A percentile compares a stretch with the other conserved stretches of the same genome.
These are phyloP conservation scores for Fonsecaea monophora DNA, from an alignment of 2,329 filamentous ascomycete species.

Conservation along the genomic window DNA sequence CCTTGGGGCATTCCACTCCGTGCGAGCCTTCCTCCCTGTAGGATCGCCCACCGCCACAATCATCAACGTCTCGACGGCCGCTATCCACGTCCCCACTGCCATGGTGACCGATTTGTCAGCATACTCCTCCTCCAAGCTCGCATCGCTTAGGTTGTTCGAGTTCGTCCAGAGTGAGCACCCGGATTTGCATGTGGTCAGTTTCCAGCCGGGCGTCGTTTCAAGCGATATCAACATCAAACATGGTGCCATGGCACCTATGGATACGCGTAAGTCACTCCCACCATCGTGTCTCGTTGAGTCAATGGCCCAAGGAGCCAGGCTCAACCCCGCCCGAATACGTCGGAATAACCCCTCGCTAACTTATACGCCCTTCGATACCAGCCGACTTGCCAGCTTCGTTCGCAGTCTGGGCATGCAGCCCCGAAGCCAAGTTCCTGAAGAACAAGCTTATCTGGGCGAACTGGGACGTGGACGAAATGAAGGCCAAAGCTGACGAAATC, in stretches of 20 bases:
- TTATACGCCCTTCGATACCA: background rate
- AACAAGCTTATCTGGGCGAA: conserved; percentile 57
- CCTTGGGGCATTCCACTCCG: conserved; percentile 21
- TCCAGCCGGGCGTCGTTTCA: conserved; percentile 51
- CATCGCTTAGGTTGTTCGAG: conserved; percentile 51
- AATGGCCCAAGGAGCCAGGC: background rate
- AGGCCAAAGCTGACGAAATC: conserved; percentile 48
- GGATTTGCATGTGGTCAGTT: conserved; percentile 48
- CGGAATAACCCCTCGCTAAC: background rate
- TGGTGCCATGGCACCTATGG: conserved; percentile 11
- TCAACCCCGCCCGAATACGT: background rate
- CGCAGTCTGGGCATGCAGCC: conserved; percentile 53
- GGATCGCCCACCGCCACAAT: conserved; percentile 14
- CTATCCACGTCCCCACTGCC: conserved; percentile 13
- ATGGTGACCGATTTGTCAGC: conserved; percentile 17
- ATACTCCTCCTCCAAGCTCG: conserved; percentile 54
- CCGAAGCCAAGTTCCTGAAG: conserved; percentile 57
- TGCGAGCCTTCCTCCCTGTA: conserved; percentile 26
- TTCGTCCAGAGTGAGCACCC: conserved; percentile 51
- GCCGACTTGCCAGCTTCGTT: conserved; percentile 48
- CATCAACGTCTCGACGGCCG: conserved; percentile 22
- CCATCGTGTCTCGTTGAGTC: background rate
- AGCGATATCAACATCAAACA: conserved; percentile 27
- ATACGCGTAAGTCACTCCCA: conserved; percentile 2
- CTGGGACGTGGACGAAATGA: conserved; percentile 61